Evolutionary conservation across 2,329 filamentous ascomycete species (phyloP), one percentile per base, ranked within the genome.

Genomic region (Trichothecium roseum): DNA sequence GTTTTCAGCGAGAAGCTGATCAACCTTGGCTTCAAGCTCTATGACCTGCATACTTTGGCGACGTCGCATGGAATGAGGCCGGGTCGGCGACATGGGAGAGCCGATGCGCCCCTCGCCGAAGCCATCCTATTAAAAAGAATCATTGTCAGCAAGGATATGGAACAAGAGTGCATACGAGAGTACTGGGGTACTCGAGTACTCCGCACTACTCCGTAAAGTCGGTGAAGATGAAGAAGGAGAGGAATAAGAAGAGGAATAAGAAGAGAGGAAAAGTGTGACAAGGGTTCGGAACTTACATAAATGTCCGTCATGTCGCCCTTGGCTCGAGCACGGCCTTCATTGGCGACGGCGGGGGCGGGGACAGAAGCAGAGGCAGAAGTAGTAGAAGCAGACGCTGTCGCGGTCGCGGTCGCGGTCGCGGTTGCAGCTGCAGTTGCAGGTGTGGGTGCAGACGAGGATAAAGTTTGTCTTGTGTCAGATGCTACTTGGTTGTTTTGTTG

Each of bases 1-100:
- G 53, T 96, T 96, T 56, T 98, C 89, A 16, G 81, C 78, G 28
- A 82, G 68, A 44, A 98, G 69, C 57, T 89, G 81, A 48, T 95
- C 86, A 49, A 98, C 73, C 51, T 74, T 78, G 40, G 75, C 70
- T 66, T 96, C 87, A 53, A 98, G 78, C 51, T 98, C 89, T 41
- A 96, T 78, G 37, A 89, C 78, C 63, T 96, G 89, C 80, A 96
- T 89, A 70, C 89, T 96, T 62, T 94, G 91, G 54, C 89, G 84
- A 55, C 89, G 88, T 50, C 89, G 88, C 74, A 98, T 84, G 68
- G 87, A 95, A 54, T 88, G 86, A 50, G 91, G 88, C 60, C 89
- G 80, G 48, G 86, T 94, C 37, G 91, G 91, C 51, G 91, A 96
- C 52, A 83, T 79, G 53, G 89, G 87, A 56, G 87, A 94, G 55